These are phyloP conservation scores for Dinochytrium kinnereticum DNA, from an alignment of 371 early-diverging fungal genomes.

Conservation along the genomic window DNA sequence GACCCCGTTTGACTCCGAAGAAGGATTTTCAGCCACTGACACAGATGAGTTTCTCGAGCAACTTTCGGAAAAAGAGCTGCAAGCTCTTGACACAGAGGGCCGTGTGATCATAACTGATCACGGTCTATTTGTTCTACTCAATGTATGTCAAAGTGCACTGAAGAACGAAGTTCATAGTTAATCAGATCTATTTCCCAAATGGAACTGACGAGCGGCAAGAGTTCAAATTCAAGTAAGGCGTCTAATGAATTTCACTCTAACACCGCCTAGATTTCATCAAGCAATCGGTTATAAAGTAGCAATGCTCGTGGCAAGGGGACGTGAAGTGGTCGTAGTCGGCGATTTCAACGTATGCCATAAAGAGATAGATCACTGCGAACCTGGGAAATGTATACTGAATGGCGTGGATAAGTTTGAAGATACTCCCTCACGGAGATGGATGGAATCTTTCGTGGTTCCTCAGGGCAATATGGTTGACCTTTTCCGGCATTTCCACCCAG, in stretches of 20 bases:
- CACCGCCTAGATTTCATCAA: slow-evolving; percentile 56
- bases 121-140: slow-evolving; percentile 76
- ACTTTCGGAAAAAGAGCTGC: slow-evolving; percentile 53
- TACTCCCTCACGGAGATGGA: slow-evolving; percentile 72
- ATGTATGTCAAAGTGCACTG: slow-evolving; percentile 42
- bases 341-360: slow-evolving; percentile 81
- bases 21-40: slow-evolving; percentile 61
- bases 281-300: slow-evolving; percentile 62
- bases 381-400: slow-evolving; percentile 61
- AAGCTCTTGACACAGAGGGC: slow-evolving; percentile 74
- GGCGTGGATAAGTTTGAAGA: slow-evolving; percentile 66
- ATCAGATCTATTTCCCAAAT: slow-evolving; percentile 73
- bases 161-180: background rate
- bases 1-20: slow-evolving; percentile 63
- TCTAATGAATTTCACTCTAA: background rate
- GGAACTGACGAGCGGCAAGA: slow-evolving; percentile 62
- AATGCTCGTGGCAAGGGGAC: slow-evolving; percentile 56
- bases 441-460: slow-evolving; percentile 50
- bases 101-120: slow-evolving; percentile 83
- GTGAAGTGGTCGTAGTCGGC: slow-evolving; percentile 75
- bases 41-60: slow-evolving; percentile 20
- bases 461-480: slow-evolving; percentile 44
- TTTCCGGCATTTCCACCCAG: slow-evolving; percentile 54
- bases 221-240: slow-evolving; percentile 54
- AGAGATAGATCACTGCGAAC: slow-evolving; percentile 82